Evolutionary conservation across 306 rosid species (phyloP).

Genomic region (Medicago ruthenica): DNA sequence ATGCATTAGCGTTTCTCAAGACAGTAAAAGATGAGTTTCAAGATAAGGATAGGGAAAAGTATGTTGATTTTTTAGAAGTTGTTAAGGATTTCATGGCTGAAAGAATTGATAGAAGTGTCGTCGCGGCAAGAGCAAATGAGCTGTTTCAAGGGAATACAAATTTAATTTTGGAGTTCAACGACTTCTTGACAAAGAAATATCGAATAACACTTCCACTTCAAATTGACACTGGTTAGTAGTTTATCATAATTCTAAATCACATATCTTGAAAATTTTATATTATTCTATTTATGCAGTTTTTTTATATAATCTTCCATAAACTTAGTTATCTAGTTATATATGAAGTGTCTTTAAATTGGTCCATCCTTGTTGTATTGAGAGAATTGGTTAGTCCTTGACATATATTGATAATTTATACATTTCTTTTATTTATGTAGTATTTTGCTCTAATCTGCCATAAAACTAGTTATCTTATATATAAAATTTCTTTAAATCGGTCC

Average conservation of each 20-base stretch:
- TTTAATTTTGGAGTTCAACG: not conserved
- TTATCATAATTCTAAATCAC: too few relatives aligned
- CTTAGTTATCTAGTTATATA: not conserved
- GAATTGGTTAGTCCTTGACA: not conserved
- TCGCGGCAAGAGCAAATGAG: not conserved
- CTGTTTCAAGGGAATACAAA: not conserved
- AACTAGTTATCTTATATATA: not conserved
- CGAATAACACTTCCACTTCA: not conserved
- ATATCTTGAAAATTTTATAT: not conserved
- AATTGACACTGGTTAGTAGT: not conserved
- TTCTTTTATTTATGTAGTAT: too few relatives aligned
- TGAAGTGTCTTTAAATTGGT: not conserved
- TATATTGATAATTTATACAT: too few relatives aligned
- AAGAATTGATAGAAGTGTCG: not conserved
- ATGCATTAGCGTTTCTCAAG: not conserved
- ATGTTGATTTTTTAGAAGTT: not conserved
- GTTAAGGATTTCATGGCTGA: not conserved
- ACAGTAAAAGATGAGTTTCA: not conserved
- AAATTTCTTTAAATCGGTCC: too few relatives aligned
- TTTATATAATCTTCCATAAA: not conserved
- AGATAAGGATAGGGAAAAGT: not conserved
- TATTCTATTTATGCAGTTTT: not conserved
- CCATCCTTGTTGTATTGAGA: not conserved
- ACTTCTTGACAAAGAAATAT: conserved; percentile 1
- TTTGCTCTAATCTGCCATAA: not conserved